Evolutionary conservation across 805 yeast genomes (phyloP), one percentile per base, ranked within the genome.

Genomic region (Barnettozyma sucrosica): DNA sequence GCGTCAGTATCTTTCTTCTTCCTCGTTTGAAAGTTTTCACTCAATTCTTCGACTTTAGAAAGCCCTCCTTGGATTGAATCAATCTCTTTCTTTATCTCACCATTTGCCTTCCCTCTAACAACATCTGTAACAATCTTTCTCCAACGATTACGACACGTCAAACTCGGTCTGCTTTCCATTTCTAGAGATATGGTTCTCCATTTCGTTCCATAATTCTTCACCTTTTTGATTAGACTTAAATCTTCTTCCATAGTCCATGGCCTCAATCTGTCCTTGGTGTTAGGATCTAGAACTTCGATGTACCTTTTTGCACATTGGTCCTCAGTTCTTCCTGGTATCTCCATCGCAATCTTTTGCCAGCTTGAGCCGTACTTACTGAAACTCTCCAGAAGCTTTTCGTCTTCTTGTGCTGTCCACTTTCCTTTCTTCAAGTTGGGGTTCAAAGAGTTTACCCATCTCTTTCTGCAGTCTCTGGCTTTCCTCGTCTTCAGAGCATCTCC

Each of bases 251-350:
- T 58, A 1, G 79, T 69, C 98, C 98, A 90, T 3, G 84, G 81
- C 55, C 88, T 75, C 40, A 89, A 70, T 47, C 97, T 67, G 54
- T 85, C 89, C 50, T 80, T 80, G 9, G 89, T 85, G 46, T 70
- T 67, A 6, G 97, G 97, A 56, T 88, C 93, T 49, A 90, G 65
- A 2, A 89, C 96, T 59, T 90, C 97, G 14, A 83, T 80, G 62
- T 87, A 90, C 57, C 97, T 70, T 60, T 90, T 90, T 2, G 96
- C 87, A 69, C 98, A 90, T 68, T 90, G 97, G 64, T 89, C 97
- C 59, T 89, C 96, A 0, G 95, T 90, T 61, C 97, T 73, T 5
- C 96, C 95, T 3, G 79, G 77, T 11, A 90, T 85, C 45, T 77
- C 82, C 44, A 73, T 66, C 0, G 96, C 81, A 10, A 90, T 89